These are phyloP conservation scores for Arthrobotrys sinensis DNA, from an alignment of 2,329 filamentous ascomycete species.

Conservation along the genomic window DNA sequence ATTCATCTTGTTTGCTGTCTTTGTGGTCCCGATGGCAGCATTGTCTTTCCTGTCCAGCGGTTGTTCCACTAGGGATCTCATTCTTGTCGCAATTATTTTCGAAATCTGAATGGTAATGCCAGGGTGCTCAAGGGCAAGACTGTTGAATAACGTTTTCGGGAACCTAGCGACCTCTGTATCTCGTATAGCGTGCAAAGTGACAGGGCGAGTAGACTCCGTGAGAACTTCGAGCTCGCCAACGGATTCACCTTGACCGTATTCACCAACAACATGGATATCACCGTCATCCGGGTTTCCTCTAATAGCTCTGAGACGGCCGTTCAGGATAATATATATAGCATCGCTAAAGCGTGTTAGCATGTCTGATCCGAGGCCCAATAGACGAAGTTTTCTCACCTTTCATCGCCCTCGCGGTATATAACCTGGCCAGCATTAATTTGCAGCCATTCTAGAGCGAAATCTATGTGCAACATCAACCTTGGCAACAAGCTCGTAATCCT, in stretches of 20 bases:
- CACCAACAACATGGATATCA: conserved; percentile 86
- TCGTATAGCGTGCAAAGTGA: conserved; percentile 93
- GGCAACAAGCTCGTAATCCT: conserved; percentile 90
- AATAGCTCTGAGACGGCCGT: conserved; percentile 88
- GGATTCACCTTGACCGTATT: conserved; percentile 97
- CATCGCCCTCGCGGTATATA: conserved; percentile 92
- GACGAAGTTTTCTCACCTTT: conserved; percentile 67
- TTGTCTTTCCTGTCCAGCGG: conserved; percentile 70
- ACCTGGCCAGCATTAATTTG: conserved; percentile 96
- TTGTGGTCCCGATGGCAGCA: conserved; percentile 71
- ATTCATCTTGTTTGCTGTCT: conserved; percentile 88
- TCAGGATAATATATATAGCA: conserved; percentile 97
- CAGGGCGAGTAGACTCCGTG: conserved; percentile 91
- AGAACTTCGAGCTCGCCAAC: conserved; percentile 97
- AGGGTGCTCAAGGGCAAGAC: conserved; percentile 94
- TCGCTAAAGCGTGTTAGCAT: conserved; percentile 74
- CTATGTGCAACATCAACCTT: conserved; percentile 91
- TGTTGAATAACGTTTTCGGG: conserved; percentile 96
- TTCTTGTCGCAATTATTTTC: conserved; percentile 95
- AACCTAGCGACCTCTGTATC: conserved; percentile 98
- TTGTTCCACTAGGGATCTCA: conserved; percentile 89
- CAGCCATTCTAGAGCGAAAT: conserved; percentile 98
- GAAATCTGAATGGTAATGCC: conserved; percentile 99
- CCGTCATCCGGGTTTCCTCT: conserved; percentile 82
- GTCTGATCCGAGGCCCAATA: too few species aligned